Evolutionary conservation across 2,329 filamentous ascomycete genomes (phyloP), one percentile per base, ranked within the genome.

Genomic region (Hymenoscyphus albidus): DNA sequence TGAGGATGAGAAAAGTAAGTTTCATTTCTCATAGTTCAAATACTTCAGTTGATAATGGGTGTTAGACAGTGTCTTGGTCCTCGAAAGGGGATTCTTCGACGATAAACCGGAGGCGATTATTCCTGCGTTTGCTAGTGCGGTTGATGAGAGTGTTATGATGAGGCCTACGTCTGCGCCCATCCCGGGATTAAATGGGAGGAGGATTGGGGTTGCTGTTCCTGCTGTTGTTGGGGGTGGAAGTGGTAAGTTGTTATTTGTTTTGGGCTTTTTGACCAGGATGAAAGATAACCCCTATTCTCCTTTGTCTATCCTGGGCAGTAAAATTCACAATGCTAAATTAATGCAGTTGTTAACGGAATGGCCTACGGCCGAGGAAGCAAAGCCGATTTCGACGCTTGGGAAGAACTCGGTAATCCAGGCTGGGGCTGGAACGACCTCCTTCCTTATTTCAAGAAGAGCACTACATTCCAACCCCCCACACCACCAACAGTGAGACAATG

Each of bases 361-460:
- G 35, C 18, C 9, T 61, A 61, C 35, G 27, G 51, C 18, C 44
- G 59, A 38, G 59, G 59, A 35, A 55, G 31, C 13, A 32, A 38
- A 40, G 32, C 42, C 6, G 59, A 61, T 27, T 66, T 54, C 32
- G 59, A 61, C n/a, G 22, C 16, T 31, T 82, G 80, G 79, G 73
- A 73, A 38, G 68, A 67, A 1, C 64, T 81, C n/a, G 79, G 79
- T 0, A 80, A 80, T 48, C 65, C 72, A 1, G 78, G 78, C 12
- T 82, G 79, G 80, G 74, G 73, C n/a, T 79, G 76, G 70, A 69
- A 77, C 18, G 70, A 70, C n/a, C 70, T 82, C n/a, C 70, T 76
- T 2, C 79, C 77, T 1, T 81, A 81, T 62, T 76, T 81, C 63
- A 74, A 73, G 27, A 80, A 80, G 67, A 77, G 65, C 44, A 65